These are phyloP conservation scores for sweet orange (Citrus sinensis) DNA, from an alignment of 345 rosid species.

Conservation along the genomic window DNA sequence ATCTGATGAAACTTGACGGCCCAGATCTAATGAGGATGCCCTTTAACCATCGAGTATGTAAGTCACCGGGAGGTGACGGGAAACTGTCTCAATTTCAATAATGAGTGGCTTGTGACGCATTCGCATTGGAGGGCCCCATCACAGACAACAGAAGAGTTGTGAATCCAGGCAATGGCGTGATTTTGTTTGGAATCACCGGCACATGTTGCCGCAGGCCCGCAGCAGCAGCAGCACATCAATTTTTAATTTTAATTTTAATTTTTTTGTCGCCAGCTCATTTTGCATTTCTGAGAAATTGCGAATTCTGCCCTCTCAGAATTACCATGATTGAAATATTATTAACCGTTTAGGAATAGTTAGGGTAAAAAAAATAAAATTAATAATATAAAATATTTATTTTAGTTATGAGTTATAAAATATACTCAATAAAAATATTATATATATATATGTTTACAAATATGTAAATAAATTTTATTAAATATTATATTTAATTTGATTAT, in stretches of 20 bases:
- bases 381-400: too few relatives aligned
- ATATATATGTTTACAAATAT: too few relatives aligned
- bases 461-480: too few relatives aligned
- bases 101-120: neutral
- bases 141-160: neutral
- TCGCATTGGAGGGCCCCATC: neutral
- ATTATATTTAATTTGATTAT: too few relatives aligned
- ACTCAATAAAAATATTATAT: too few relatives aligned
- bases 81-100: neutral
- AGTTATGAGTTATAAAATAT: too few relatives aligned
- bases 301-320: neutral
- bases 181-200: neutral
- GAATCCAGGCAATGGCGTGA: neutral
- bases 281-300: neutral
- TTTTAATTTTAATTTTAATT: too few relatives aligned
- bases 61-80: neutral
- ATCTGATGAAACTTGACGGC: neutral
- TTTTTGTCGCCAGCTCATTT: neutral
- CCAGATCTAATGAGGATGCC: neutral
- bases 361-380: too few relatives aligned
- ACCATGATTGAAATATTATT: too few relatives aligned
- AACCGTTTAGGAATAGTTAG: too few relatives aligned
- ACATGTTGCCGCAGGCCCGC: neutral
- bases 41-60: too few relatives aligned
- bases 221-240: too few relatives aligned